Evolutionary conservation across 805 yeast genomes (phyloP), one percentile per base, ranked within the genome.

Genomic region (Tetrapisispora namnaoensis): DNA sequence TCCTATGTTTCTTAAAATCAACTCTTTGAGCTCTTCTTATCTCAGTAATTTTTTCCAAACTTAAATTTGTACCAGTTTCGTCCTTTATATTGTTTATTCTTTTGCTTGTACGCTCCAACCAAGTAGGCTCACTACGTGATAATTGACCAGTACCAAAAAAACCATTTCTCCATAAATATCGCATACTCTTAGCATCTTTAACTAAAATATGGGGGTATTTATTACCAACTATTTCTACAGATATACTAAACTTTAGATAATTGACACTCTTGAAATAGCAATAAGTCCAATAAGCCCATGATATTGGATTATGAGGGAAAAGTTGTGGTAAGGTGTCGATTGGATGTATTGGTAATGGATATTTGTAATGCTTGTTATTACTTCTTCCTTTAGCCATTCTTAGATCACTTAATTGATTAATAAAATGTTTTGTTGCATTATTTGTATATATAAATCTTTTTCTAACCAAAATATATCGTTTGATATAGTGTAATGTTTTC

Each of bases 101-200:
- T 14, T 42, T 43, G 2, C 18, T 13, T 4, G 38, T 24, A 17
- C 46, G 22, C 9, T 35, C 24, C 6, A 38, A 21, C 97, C 98
- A 93, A 0, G 96, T 79, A 0, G 99, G 96, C 61, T 93, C 97
- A 49, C 95, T 84, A 53, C 99, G 72, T 35, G 96, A 86, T 42
- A 89, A 69, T 2, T 78, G 77, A 2, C 98, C 99, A 60, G 91
- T 93, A 7, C 99, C 99, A 61, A 88, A 93, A 61, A 89, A 93
- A 1, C 99, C 99, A 55, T 75, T 75, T 17, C 72, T 66, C 98
- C 98, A 93, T 2, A 93, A 67, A 37, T 66, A 65, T 20, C 58
- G 55, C 79, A 83, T 82, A 32, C 74, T 80, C 0, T 59, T 53
- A 1, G 64, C 65, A 41, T 71, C 70, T 2, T 53, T 54, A 4